A percentile compares a stretch with the other conserved stretches of the same genome.
phyloP scores from a whole-genome alignment of 23 red algal genomes.

The Gracilariopsis chorda region DNA sequence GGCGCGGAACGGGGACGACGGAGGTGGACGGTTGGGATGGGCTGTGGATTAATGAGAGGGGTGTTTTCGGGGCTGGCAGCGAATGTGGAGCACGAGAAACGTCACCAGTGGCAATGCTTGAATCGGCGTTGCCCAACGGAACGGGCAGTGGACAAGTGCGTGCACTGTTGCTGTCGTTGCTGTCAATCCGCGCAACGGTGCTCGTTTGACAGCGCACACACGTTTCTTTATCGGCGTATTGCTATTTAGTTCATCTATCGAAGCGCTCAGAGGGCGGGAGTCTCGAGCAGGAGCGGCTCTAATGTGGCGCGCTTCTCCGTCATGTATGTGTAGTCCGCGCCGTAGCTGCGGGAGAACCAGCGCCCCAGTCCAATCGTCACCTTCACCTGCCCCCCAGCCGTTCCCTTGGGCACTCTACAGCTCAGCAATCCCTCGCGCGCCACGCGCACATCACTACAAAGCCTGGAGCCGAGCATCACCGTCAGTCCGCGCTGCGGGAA shows the following conservation, averaged over 20 bases:
- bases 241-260: too few species aligned
- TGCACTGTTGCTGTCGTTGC: too few species aligned
- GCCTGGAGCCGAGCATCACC: conserved; percentile 26
- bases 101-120: too few species aligned
- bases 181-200: too few species aligned
- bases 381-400: not conserved
- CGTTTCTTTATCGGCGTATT: too few species aligned
- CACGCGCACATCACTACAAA: conserved; percentile 16
- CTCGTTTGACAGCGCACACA: too few species aligned
- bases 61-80: not conserved
- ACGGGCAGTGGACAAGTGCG: too few species aligned
- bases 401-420: conserved; percentile 5
- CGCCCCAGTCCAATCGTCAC: conserved; percentile 10
- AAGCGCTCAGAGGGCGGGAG: not conserved
- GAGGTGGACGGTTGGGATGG: too few species aligned
- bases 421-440: not conserved
- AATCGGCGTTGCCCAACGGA: too few species aligned
- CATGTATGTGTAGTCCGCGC: conserved; percentile 50
- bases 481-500: not conserved
- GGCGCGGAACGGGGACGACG: not conserved
- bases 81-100: too few species aligned
- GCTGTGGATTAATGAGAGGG: not conserved
- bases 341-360: conserved; percentile 11
- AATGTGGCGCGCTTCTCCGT: not conserved
- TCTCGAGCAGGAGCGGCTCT: not conserved